Evolutionary conservation across 192 early-diverging fungal species (phyloP).

Genomic region (Pilobolus umbonatus): DNA sequence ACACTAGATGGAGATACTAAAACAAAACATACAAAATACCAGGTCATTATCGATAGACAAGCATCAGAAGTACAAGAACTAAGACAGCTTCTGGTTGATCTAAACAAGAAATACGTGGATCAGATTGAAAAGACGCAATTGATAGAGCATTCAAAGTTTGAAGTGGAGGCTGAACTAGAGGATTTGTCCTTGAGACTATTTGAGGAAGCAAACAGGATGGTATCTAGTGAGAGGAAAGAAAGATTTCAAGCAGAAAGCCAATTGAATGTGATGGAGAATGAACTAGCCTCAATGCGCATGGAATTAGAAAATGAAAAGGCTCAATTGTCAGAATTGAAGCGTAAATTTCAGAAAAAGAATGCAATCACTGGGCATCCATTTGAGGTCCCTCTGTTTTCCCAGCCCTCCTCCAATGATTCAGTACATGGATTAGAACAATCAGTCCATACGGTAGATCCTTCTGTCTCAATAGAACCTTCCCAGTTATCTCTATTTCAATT

Average conservation of each 20-base stretch:
- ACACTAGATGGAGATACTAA: not conserved
- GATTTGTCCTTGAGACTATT: conserved; percentile 85
- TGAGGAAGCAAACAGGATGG: conserved; percentile 90
- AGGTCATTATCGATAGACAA: not conserved
- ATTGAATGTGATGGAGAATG: conserved; percentile 28
- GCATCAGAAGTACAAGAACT: conserved; percentile 19
- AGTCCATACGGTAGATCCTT: no score
- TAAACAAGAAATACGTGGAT: conserved; percentile 70
- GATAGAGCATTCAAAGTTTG: conserved; percentile 78
- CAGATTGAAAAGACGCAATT: conserved; percentile 76
- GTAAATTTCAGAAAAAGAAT: conserved; percentile 58
- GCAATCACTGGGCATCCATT: no score
- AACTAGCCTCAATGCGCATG: conserved; percentile 52
- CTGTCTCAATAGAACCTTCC: no score
- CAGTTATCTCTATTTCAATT: no score
- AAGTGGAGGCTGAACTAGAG: conserved; percentile 87
- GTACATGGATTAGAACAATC: no score
- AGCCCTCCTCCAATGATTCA: no score
- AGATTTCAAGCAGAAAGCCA: conserved; percentile 30
- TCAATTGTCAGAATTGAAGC: conserved; percentile 78
- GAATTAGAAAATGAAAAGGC: conserved; percentile 67
- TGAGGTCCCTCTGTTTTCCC: no score
- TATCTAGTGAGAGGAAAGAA: conserved; percentile 64
- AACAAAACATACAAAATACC: conserved; percentile 1
- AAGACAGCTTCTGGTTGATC: conserved; percentile 52